Evolutionary conservation across 108 stramenopile species (phyloP).

Genomic region (Poteriospumella lacustris): DNA sequence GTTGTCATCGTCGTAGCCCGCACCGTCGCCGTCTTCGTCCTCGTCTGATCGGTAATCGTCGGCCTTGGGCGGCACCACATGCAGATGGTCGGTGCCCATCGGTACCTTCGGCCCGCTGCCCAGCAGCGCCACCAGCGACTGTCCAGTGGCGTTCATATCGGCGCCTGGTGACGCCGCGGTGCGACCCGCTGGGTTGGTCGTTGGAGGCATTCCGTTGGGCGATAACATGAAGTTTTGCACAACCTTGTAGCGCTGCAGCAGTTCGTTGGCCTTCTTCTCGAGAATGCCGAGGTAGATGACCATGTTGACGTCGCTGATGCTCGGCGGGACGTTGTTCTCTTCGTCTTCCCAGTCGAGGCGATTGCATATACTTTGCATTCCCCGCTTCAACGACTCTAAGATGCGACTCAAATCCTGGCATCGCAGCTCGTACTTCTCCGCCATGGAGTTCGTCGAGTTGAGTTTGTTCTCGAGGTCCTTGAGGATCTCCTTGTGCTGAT

Average conservation of each 20-base stretch:
- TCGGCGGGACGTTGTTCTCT: conserved; percentile 44
- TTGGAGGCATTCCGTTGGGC: neutral
- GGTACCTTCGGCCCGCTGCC: conserved; percentile 50
- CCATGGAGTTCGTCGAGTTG: conserved; percentile 50
- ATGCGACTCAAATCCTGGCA: conserved; percentile 53
- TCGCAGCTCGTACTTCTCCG: conserved; percentile 59
- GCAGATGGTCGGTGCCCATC: conserved; percentile 54
- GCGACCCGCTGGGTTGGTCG: neutral
- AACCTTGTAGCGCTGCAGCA: conserved; percentile 39
- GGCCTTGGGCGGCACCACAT: conserved; percentile 69
- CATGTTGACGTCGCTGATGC: conserved; percentile 67
- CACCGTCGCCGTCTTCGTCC: conserved; percentile 36
- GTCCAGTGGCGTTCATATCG: neutral
- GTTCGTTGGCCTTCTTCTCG: conserved; percentile 63
- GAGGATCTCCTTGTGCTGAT: conserved; percentile 59
- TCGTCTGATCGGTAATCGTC: conserved; percentile 66
- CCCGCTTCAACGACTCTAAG: conserved; percentile 62
- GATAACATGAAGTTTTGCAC: neutral
- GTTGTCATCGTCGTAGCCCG: conserved; percentile 59
- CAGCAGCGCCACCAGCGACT: conserved; percentile 34
- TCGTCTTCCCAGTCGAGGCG: conserved; percentile 44
- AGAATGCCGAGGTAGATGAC: conserved; percentile 67
- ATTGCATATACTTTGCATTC: conserved; percentile 44
- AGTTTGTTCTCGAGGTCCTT: conserved; percentile 62
- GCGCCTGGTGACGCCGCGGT: neutral